These are phyloP conservation scores for Solanum corneliomulleri DNA, from an alignment of 257 asterid species.

Conservation along the genomic window DNA sequence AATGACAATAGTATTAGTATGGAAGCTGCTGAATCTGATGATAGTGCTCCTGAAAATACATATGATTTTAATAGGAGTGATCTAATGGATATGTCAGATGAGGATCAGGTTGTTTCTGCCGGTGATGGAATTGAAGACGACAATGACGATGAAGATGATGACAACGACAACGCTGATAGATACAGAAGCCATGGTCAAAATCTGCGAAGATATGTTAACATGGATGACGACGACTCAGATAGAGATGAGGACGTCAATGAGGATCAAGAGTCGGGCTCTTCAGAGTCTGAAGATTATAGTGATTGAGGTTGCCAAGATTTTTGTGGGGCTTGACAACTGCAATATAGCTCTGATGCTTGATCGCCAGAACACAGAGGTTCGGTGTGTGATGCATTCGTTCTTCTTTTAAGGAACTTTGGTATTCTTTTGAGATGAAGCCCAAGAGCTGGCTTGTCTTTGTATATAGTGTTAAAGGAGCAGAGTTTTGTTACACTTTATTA, in stretches of 20 bases:
- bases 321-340: background rate
- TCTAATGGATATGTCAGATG: slow-evolving; percentile 51
- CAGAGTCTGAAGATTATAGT: slow-evolving; percentile 56
- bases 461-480: background rate
- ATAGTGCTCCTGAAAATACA: slow-evolving; percentile 17
- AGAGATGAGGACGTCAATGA: slow-evolving; percentile 8
- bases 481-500: background rate
- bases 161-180: slow-evolving; percentile 8
- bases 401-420: background rate
- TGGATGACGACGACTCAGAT: slow-evolving; percentile 30
- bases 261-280: slow-evolving; percentile 46
- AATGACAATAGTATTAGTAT: slow-evolving; percentile 35
- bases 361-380: background rate
- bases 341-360: background rate
- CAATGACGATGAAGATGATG: slow-evolving; percentile 20
- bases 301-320: slow-evolving; percentile 26
- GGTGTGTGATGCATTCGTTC: background rate
- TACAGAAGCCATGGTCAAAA: slow-evolving; percentile 1
- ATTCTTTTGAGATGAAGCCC: slow-evolving; percentile 1
- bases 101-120: slow-evolving; percentile 12
- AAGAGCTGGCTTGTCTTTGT: background rate
- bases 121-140: slow-evolving; percentile 22
- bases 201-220: slow-evolving; percentile 9
- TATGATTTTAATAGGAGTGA: slow-evolving; percentile 27
- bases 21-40: slow-evolving; percentile 50